Evolutionary conservation across 2,329 filamentous ascomycete species (phyloP), one percentile per base, ranked within the genome.

Genomic region (Diaporthe australafricana): DNA sequence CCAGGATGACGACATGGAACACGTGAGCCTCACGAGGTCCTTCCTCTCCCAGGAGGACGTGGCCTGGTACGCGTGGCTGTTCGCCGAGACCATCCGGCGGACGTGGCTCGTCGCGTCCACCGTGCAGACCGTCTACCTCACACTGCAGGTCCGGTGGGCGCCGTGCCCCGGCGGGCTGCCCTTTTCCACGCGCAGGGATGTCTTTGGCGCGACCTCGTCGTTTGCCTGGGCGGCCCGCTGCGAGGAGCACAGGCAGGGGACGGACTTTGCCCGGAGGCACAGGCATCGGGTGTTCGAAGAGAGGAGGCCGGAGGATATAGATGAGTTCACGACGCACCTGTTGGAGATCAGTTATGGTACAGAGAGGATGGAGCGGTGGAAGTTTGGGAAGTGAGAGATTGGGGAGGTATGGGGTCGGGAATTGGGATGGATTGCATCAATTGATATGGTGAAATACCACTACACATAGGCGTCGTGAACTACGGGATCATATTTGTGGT

Each of bases 71-170:
- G 72, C 74, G 6, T 78, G 76, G 76, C 73, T 77, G 6, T 73
- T 78, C 1, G 68, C 76, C 9, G 77, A 78, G 67, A 75, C 75
- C 3, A 74, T 77, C 32, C 73, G 77, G 20, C 77, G 77, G 14
- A 76, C 75, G 7, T 77, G 76, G 71, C 9, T 76, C 17, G 47
- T 77, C 22, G 71, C 70, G 0, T 60, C 63, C 30, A 65, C 68
- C 27, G 63, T 75, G 5, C 70, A 73, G 66, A 65, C 67, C n/a
- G 35, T 74, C 7, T 75, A 75, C 53, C 66, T 71, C 5, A 73
- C 73, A 12, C 50, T 77, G 14, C 71, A 75, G 56, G 57, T 75
- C 53, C 55, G 73, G 0, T 62, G 56, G 50, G 47, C 68, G 8
- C 47, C 69, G 2, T 78, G 77, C 25, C 72, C 60, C 16, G 77